Evolutionary conservation across 2,329 filamentous ascomycete species (phyloP).

Genomic region (Clarireedia homoeocarpa): DNA sequence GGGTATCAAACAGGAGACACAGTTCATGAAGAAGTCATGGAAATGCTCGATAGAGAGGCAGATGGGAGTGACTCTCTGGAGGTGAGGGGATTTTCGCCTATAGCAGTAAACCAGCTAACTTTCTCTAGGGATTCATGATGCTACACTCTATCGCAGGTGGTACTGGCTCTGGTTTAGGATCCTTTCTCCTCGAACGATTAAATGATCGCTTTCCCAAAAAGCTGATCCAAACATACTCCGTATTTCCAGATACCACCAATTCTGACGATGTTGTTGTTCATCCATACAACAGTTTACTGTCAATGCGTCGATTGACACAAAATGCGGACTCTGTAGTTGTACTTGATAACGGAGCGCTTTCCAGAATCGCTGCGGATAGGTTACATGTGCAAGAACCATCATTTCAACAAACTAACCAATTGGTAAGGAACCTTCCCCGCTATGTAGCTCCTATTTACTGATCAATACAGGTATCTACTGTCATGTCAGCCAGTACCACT

Average conservation of each 20-base stretch:
- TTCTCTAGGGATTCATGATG: conserved; percentile 81
- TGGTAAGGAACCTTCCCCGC: conserved; percentile 43
- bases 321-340: conserved; percentile 98
- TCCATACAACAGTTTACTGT: conserved; percentile 92
- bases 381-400: conserved; percentile 93
- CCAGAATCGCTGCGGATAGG: conserved; percentile 87
- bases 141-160: conserved; percentile 96
- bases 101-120: conserved; percentile 19
- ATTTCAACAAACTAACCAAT: conserved; percentile 94
- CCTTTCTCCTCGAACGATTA: conserved; percentile 86
- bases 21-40: conserved; percentile 94
- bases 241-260: conserved; percentile 90
- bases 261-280: conserved; percentile 90
- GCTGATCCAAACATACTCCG: conserved; percentile 97
- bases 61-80: conserved; percentile 97
- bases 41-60: conserved; percentile 98
- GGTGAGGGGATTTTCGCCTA: conserved; percentile 35
- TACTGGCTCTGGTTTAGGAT: conserved; percentile 91
- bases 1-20: conserved; percentile 88
- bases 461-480: conserved; percentile 70
- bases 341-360: conserved; percentile 88
- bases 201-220: conserved; percentile 99
- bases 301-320: conserved; percentile 84
- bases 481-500: conserved; percentile 97
- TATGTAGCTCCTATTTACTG: conserved; percentile 12